These are phyloP conservation scores for Hypericum perforatum DNA, from an alignment of 345 rosid genomes.

Conservation along the genomic window DNA sequence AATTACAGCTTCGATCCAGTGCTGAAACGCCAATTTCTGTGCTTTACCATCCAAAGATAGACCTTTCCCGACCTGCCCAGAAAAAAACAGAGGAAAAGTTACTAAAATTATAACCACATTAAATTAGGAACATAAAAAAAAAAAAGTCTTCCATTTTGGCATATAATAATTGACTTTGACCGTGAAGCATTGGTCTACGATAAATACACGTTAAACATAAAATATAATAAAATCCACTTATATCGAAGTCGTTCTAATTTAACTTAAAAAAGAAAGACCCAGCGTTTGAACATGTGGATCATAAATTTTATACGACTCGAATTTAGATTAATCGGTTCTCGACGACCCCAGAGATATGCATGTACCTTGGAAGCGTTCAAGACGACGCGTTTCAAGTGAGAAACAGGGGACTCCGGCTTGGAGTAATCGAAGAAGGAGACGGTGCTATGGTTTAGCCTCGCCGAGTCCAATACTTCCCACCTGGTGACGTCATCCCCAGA, in stretches of 20 bases:
- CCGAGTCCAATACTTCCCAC: constrained; percentile 88
- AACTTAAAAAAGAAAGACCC: too few species aligned
- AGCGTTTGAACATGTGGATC: too few species aligned
- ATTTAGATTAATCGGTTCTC: too few species aligned
- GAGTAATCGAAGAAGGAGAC: constrained; percentile 62
- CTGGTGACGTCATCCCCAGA: constrained; percentile 52
- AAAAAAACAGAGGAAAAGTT: constrained; percentile 2
- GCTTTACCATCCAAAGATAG: constrained; percentile 6
- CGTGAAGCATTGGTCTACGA: too few species aligned
- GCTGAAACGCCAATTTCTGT: constrained; percentile 81
- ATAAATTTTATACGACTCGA: too few species aligned
- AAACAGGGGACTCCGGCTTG: constrained; percentile 62
- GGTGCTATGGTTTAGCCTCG: constrained; percentile 64
- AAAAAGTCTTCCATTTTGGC: background rate
- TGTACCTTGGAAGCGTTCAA: constrained; percentile 75
- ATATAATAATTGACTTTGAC: background rate
- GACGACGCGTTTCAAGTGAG: constrained; percentile 67
- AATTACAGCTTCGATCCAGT: constrained; percentile 66
- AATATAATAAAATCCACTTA: too few species aligned
- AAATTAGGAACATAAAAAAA: background rate
- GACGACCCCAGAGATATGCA: background rate
- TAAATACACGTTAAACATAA: too few species aligned
- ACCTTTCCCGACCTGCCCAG: constrained; percentile 54
- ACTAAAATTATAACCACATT: background rate
- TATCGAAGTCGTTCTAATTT: too few species aligned